These are phyloP conservation scores for Cadophora malorum DNA, from an alignment of 2,329 filamentous ascomycete species.

Conservation along the genomic window DNA sequence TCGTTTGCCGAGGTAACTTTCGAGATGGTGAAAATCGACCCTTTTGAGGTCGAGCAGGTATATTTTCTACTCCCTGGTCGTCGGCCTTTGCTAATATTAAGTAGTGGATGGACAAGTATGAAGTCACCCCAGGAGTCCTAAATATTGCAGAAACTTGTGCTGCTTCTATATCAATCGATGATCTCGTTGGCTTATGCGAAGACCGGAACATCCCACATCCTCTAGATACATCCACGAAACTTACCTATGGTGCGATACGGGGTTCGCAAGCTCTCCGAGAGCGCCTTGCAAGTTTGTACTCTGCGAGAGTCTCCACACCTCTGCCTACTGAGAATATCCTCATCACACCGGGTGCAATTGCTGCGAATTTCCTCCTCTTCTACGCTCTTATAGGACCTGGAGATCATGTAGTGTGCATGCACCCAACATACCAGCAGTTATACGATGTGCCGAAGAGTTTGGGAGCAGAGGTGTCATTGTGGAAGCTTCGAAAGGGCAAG, in stretches of 20 bases:
- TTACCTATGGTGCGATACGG: slow-evolving; percentile 77
- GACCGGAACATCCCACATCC: slow-evolving; percentile 54
- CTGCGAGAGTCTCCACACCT: slow-evolving; percentile 55
- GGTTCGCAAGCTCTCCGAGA: slow-evolving; percentile 68
- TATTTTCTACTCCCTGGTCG: slow-evolving; percentile 33
- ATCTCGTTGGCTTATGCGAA: slow-evolving; percentile 65
- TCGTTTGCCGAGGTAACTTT: slow-evolving; percentile 33
- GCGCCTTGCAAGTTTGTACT: slow-evolving; percentile 71
- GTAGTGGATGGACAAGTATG: slow-evolving; percentile 69
- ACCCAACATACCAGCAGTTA: slow-evolving; percentile 86
- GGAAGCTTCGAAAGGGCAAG: slow-evolving; percentile 70
- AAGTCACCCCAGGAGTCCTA: slow-evolving; percentile 60
- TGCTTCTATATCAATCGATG: slow-evolving; percentile 74
- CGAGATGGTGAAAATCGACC: slow-evolving; percentile 62
- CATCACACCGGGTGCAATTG: slow-evolving; percentile 80
- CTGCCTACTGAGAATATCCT: slow-evolving; percentile 69
- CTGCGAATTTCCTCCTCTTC: slow-evolving; percentile 82
- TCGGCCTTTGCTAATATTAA: slow-evolving; percentile 20
- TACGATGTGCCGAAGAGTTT: slow-evolving; percentile 77
- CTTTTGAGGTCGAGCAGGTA: slow-evolving; percentile 76
- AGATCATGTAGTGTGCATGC: slow-evolving; percentile 86
- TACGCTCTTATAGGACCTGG: slow-evolving; percentile 74
- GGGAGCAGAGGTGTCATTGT: slow-evolving; percentile 78
- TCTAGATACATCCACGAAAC: slow-evolving; percentile 60
- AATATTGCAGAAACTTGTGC: slow-evolving; percentile 85